Base-by-base conservation (phyloP, 345 rosid genomes). In the Murraya paniculata region DNA sequence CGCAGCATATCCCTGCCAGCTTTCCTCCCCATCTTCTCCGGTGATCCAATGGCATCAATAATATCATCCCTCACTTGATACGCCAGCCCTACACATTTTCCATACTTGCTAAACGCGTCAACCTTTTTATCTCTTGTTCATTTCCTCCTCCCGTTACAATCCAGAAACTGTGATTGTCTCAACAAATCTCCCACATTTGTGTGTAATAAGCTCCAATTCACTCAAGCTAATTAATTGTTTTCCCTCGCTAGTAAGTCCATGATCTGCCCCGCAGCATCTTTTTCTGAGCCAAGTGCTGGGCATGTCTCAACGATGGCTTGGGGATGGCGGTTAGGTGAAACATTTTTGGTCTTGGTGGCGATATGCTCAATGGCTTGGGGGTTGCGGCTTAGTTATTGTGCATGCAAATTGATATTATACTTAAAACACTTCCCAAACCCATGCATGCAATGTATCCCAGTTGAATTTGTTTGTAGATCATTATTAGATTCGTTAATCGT, bases 231-330 rank as follows among this genome's bases (percentile, higher is more conserved):
- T 19, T 39, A 87, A 76, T 1, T 79, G 50, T 31, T 74, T 81
- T 9, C 93, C 88, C 72, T 84, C n/a, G 39, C 90, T 85, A 3
- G 61, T 75, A 2, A 87, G 76, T 90, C 92, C 70, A 83, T 86
- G 0, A 86, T 72, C 81, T 86, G 91, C n/a, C 91, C 90, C 1
- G 90, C 92, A 21, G 79, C 88, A 0, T 84, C 53, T 25, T 92
- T 92, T 75, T 81, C 79, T 7, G 89, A 56, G 38, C 91, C 94
- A 14, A 82, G 75, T 0, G 90, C 83, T 6, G 78, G 81, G 4
- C 90, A 88, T 0, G 86, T 79, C 91, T 91, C 92, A 0, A 76
- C 67, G 5, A 88, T 81, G 53, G 81, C 88, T 59, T 81, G 74
- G 59, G 84, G 79, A 10, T 84, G 79, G 10, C 86, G 91, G 66